Conservation (phyloP, 306 rosid genomes). For the Vigna mungo region DNA sequence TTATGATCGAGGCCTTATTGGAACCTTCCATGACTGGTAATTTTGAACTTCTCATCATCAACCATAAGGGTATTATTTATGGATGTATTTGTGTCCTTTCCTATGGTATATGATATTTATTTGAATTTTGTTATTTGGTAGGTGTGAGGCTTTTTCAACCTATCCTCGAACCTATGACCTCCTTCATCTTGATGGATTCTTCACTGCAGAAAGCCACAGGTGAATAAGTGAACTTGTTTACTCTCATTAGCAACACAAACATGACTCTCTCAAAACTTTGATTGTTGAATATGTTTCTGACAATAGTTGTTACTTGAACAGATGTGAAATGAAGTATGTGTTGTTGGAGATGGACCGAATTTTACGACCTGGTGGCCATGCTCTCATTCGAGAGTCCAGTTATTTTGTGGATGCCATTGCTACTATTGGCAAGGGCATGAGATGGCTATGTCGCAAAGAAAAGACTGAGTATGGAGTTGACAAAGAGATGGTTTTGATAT, state of each 20-base stretch:
- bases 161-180: slow-evolving; percentile 98
- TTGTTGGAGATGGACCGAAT: slow-evolving; percentile 96
- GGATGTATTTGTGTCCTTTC: background rate
- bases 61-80: slow-evolving; percentile 2
- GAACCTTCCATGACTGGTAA: slow-evolving; percentile 96
- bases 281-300: slow-evolving; percentile 27
- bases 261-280: background rate
- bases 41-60: slow-evolving; percentile 11
- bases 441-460: slow-evolving; percentile 86
- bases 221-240: slow-evolving; percentile 39
- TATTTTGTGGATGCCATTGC: slow-evolving; percentile 82
- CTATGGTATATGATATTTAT: slow-evolving; percentile 42
- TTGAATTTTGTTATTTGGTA: slow-evolving; percentile 47
- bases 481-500: slow-evolving; percentile 85
- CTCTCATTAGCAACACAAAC: background rate
- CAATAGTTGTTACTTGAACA: slow-evolving; percentile 43
- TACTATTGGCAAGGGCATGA: slow-evolving; percentile 69
- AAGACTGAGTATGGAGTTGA: slow-evolving; percentile 69
- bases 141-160: slow-evolving; percentile 99
- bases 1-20: slow-evolving; percentile 92
- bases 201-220: slow-evolving; percentile 95
- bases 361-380: slow-evolving; percentile 77
- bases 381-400: slow-evolving; percentile 77
- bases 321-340: slow-evolving; percentile 93
- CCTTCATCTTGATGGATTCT: slow-evolving; percentile 93